These are phyloP conservation scores for Pseudogymnoascus sp. DNA, from an alignment of 2,329 filamentous ascomycete genomes.

Conservation along the genomic window DNA sequence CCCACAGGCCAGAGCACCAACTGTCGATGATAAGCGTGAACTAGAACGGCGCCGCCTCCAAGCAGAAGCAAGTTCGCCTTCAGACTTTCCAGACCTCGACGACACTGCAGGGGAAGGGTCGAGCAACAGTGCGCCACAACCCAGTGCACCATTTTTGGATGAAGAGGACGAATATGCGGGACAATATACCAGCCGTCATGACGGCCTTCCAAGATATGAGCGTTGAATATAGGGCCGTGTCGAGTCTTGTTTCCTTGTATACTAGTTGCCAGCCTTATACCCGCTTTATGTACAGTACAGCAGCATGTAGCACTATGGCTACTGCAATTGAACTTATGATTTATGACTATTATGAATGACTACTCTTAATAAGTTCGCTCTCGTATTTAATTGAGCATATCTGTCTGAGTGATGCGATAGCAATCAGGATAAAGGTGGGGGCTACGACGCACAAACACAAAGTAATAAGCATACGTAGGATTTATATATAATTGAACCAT, in stretches of 20 bases:
- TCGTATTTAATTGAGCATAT: neutral
- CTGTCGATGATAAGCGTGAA: conserved; percentile 61
- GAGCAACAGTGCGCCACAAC: conserved; percentile 29
- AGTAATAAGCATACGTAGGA: neutral
- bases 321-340: neutral
- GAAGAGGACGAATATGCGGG: conserved; percentile 44
- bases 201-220: conserved; percentile 26
- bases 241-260: conserved; percentile 5
- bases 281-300: neutral
- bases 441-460: neutral
- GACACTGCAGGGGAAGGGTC: conserved; percentile 26
- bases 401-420: neutral
- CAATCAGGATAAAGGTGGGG: neutral
- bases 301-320: neutral
- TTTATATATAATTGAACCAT: neutral
- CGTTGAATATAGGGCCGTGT: conserved; percentile 17
- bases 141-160: conserved; percentile 49
- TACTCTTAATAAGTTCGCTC: neutral
- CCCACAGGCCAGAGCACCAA: neutral
- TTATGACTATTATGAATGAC: neutral
- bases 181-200: conserved; percentile 30
- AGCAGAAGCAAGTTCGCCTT: conserved; percentile 44
- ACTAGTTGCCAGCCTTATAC: conserved; percentile 6
- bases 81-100: conserved; percentile 34
- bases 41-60: conserved; percentile 48